Evolutionary conservation across 148 eudicot species (phyloP).

Genomic region (Oxyria digyna): DNA sequence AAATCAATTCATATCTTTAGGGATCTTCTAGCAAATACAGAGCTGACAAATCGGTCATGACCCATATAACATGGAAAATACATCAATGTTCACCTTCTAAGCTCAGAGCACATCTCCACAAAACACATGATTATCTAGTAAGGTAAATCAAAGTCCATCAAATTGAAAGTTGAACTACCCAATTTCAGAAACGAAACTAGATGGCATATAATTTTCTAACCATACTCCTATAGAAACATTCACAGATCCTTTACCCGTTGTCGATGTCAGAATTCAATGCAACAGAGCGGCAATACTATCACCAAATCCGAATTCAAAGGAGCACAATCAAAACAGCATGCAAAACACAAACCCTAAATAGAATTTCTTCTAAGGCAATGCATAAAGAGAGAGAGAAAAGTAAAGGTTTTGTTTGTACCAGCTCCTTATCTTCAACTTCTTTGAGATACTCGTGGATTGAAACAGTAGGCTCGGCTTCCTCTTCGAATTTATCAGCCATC

Average conservation of each 20-base stretch:
- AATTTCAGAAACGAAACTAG: neutral
- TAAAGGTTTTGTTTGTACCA: constrained; percentile 29
- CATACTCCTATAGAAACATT: neutral
- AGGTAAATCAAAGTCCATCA: neutral
- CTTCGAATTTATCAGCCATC: constrained; percentile 66
- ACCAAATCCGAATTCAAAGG: neutral
- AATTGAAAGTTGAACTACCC: neutral
- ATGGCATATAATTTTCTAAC: neutral
- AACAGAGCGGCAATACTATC: neutral
- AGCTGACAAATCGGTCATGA: neutral
- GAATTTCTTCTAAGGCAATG: neutral
- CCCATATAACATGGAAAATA: neutral
- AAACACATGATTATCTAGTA: neutral
- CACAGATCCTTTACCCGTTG: neutral
- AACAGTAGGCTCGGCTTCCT: constrained; percentile 44
- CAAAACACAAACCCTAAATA: constrained; percentile 7
- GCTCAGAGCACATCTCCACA: neutral
- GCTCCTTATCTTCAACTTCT: constrained; percentile 70
- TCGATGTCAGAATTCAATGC: neutral
- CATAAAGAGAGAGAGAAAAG: neutral
- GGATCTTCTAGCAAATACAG: neutral
- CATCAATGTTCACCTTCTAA: neutral
- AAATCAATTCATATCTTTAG: neutral
- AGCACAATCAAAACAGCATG: neutral
- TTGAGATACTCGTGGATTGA: constrained; percentile 67